A percentile compares a stretch with the other conserved stretches of the same genome.
These are phyloP conservation scores for Perilla frutescens DNA, from an alignment of 257 asterid species.

Conservation along the genomic window DNA sequence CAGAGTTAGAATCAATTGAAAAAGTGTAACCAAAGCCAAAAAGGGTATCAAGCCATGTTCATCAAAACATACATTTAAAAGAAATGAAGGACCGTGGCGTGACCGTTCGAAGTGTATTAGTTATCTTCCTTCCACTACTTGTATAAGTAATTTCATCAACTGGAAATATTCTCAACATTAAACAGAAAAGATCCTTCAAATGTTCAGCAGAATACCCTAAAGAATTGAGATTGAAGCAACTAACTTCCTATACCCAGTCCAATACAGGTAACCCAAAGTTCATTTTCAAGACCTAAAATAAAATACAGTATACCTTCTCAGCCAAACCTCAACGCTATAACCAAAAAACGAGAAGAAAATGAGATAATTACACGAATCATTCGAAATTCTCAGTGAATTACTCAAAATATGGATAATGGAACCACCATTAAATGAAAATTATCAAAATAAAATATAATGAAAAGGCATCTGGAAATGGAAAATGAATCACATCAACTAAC, in stretches of 20 bases:
- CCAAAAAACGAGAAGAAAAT: neutral
- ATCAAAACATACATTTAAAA: neutral
- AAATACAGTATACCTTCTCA: constrained; percentile 1
- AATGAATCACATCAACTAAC: constrained; percentile 10
- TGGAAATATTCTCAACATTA: neutral
- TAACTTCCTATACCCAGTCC: neutral
- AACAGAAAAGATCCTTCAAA: constrained; percentile 8
- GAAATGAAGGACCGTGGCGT: neutral
- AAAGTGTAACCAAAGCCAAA: neutral
- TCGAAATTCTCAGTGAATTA: neutral
- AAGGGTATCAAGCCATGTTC: constrained; percentile 1
- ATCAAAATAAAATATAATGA: constrained; percentile 7
- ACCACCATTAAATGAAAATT: neutral
- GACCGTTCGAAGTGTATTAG: neutral
- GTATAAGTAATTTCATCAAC: neutral
- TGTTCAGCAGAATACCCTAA: constrained; percentile 8
- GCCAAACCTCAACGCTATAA: constrained; percentile 14
- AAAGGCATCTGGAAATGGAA: constrained; percentile 22
- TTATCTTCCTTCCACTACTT: neutral
- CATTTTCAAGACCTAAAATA: constrained; percentile 8
- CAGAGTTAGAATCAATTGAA: neutral
- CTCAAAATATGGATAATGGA: constrained; percentile 4
- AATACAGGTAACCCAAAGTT: neutral
- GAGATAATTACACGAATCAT: neutral
- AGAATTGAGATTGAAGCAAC: neutral